Conservation (phyloP, 805 yeast genomes). For the Metschnikowia arizonensis region DNA sequence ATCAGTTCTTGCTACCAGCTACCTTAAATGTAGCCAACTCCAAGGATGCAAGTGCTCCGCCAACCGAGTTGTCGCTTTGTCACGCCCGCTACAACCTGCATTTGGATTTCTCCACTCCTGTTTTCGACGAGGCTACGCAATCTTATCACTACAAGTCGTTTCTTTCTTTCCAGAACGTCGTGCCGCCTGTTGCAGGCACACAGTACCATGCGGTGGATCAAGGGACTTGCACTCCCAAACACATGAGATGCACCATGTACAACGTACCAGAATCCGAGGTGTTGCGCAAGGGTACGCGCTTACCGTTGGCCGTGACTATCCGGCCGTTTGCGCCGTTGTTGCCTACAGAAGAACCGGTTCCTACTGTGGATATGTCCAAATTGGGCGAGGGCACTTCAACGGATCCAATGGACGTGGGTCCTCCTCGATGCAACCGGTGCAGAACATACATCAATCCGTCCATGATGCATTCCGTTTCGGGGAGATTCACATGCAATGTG, state of each 20-base stretch:
- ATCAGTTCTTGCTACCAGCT: conserved; percentile 1
- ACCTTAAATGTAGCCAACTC: conserved; percentile 12
- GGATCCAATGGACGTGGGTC: conserved; percentile 46
- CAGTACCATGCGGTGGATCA: conserved; percentile 71
- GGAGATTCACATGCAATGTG: conserved; percentile 74
- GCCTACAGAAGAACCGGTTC: conserved; percentile 53
- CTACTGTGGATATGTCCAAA: conserved; percentile 57
- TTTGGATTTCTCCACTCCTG: conserved; percentile 15
- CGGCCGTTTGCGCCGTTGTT: conserved; percentile 76
- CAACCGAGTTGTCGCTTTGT: conserved; percentile 13
- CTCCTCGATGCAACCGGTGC: conserved; percentile 89
- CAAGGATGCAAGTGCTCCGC: conserved; percentile 7
- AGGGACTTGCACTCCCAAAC: conserved; percentile 78
- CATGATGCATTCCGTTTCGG: conserved; percentile 61
- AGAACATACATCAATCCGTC: conserved; percentile 85
- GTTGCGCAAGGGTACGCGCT: conserved; percentile 59
- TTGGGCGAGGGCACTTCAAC: conserved; percentile 26
- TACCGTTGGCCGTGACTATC: conserved; percentile 78
- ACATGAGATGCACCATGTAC: conserved; percentile 75
- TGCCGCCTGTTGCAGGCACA: conserved; percentile 81
- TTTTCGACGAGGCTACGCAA: conserved; percentile 8
- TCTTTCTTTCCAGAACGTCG: conserved; percentile 68
- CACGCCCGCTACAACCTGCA: conserved; percentile 13
- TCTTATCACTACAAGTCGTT: conserved; percentile 39
- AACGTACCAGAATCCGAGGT: conserved; percentile 73